Conservation (phyloP, 1,284 basidiomycete genomes). For the Pyrrhoderma lamaoense region DNA sequence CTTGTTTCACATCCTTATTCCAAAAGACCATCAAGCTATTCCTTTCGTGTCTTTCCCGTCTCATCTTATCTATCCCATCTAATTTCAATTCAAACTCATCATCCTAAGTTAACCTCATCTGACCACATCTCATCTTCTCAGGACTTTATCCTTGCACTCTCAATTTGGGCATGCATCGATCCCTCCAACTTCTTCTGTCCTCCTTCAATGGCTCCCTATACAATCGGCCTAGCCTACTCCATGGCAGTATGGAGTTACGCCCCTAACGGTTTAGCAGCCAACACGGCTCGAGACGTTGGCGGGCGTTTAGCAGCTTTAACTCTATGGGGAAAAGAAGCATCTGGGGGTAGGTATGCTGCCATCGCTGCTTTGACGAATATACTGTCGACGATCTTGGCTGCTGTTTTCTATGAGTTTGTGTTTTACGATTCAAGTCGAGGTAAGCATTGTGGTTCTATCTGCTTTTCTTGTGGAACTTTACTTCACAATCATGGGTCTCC, state of each 20-base stretch:
- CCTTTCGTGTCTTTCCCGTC: no score
- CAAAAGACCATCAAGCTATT: no score
- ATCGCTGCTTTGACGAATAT: constrained; percentile 61
- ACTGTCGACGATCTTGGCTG: constrained; percentile 40
- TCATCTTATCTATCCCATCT: background rate
- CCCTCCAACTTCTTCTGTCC: constrained; percentile 54
- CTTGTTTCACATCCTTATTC: constrained; percentile 13
- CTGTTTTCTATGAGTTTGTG: constrained; percentile 20
- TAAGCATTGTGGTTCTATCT: constrained; percentile 20
- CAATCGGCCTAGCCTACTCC: constrained; percentile 49
- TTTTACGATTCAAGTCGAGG: constrained; percentile 43
- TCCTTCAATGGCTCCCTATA: constrained; percentile 44
- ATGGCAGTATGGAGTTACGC: constrained; percentile 54
- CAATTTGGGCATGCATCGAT: constrained; percentile 53
- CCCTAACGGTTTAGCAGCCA: constrained; percentile 47
- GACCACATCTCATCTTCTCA: constrained; percentile 22
- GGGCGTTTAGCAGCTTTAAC: constrained; percentile 49
- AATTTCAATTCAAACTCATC: constrained; percentile 8
- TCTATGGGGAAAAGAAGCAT: constrained; percentile 48
- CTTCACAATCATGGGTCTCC: background rate
- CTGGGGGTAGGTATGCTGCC: constrained; percentile 53
- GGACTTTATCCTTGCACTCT: constrained; percentile 59
- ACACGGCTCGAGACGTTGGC: constrained; percentile 62
- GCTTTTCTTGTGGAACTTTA: background rate
- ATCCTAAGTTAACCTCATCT: no score